These are phyloP conservation scores for Neohortaea acidophila DNA, from an alignment of 495 filamentous ascomycete species.

Conservation along the genomic window DNA sequence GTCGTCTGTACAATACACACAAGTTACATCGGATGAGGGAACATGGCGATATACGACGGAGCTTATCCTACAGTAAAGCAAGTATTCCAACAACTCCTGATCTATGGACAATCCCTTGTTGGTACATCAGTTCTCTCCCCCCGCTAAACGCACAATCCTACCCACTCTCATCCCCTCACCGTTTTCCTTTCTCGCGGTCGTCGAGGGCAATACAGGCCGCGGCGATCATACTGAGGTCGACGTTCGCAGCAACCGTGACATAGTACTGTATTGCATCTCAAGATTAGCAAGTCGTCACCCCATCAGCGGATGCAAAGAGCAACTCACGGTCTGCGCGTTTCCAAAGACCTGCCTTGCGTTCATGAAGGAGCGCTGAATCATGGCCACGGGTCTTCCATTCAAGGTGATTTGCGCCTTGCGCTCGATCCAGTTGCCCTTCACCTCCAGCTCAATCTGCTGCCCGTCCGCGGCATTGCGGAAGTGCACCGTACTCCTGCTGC, in stretches of 20 bases:
- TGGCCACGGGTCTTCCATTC: constrained; percentile 5
- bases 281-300: background rate
- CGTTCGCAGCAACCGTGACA: constrained; percentile 12
- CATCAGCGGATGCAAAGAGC: background rate
- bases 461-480: constrained; percentile 15
- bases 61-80: no score
- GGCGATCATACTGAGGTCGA: constrained; percentile 14
- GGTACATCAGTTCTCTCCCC: no score
- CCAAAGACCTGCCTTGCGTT: constrained; percentile 14
- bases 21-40: no score
- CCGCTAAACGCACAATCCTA: no score
- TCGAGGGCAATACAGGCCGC: constrained; percentile 13
- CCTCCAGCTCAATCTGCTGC: constrained; percentile 10
- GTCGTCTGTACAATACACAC: no score
- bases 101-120: no score
- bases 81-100: no score
- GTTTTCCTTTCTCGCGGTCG: constrained; percentile 11
- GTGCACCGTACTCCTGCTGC: constrained; percentile 3
- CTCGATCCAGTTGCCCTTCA: constrained; percentile 14
- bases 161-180: no score
- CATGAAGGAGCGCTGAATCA: constrained; percentile 10
- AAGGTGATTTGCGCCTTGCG: constrained; percentile 9
- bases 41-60: no score
- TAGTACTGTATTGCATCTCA: constrained; percentile 10
- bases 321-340: constrained; percentile 14